These are phyloP conservation scores for Stereocaulon alpinum DNA, from an alignment of 495 filamentous ascomycete genomes.

Conservation along the genomic window DNA sequence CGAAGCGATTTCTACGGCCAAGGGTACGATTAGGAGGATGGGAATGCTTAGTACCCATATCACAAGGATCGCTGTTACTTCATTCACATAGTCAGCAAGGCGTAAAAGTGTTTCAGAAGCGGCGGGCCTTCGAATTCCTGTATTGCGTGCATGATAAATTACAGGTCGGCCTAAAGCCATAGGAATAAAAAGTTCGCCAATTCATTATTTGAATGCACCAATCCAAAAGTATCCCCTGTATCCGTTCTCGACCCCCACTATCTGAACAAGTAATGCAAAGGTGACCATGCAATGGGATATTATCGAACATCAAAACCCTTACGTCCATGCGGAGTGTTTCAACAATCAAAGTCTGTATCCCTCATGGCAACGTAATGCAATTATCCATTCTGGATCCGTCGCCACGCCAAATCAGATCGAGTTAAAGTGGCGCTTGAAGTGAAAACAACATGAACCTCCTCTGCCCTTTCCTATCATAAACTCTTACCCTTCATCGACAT, in stretches of 20 bases:
- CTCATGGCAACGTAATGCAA: too few species aligned
- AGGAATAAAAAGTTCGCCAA: too few species aligned
- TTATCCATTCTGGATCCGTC: background rate
- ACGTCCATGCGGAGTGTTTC: too few species aligned
- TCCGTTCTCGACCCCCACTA: too few species aligned
- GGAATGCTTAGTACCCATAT: conserved; percentile 12
- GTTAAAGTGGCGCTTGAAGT: background rate
- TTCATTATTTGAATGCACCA: too few species aligned
- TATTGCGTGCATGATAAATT: conserved; percentile 4
- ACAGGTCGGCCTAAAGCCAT: background rate
- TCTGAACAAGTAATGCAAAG: too few species aligned
- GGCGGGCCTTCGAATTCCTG: background rate
- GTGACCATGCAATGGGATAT: too few species aligned
- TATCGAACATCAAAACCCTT: too few species aligned
- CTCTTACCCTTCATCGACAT: background rate
- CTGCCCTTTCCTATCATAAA: background rate
- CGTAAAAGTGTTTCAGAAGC: background rate
- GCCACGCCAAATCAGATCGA: background rate
- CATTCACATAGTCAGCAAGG: background rate
- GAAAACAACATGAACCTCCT: background rate
- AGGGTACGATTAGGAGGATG: conserved; percentile 19
- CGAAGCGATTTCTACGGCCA: conserved; percentile 40
- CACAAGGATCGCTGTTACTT: background rate
- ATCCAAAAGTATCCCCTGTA: too few species aligned
- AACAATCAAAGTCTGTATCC: too few species aligned